Conservation (phyloP, 345 rosid genomes). For the Eucalyptus viminalis region DNA sequence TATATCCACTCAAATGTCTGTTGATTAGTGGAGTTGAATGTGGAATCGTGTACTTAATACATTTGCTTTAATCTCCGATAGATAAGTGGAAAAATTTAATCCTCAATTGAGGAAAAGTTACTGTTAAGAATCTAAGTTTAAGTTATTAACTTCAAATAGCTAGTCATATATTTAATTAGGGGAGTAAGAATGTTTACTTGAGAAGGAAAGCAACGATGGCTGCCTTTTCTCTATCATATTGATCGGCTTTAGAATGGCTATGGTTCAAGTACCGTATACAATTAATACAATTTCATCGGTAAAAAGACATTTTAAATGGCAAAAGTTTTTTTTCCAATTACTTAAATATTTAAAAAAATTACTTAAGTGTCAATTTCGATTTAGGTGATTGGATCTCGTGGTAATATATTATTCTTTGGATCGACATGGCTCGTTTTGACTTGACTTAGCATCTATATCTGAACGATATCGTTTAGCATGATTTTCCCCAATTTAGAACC, state of each 20-base stretch:
- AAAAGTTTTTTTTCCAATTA: fast-evolving
- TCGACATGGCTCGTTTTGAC: too few relatives aligned
- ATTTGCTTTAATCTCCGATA: not conserved
- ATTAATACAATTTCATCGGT: not conserved
- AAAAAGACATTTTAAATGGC: not conserved
- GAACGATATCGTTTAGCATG: too few relatives aligned
- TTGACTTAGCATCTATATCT: not conserved
- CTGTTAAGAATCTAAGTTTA: not conserved
- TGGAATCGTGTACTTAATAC: not conserved
- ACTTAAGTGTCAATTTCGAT: too few relatives aligned
- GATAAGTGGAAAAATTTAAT: not conserved
- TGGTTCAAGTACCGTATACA: too few relatives aligned
- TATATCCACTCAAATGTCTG: not conserved
- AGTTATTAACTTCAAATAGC: not conserved
- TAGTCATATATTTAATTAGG: not conserved
- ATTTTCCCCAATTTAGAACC: not conserved
- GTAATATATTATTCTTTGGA: too few relatives aligned
- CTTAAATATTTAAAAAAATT: too few relatives aligned
- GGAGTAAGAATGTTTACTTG: not conserved
- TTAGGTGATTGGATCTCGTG: too few relatives aligned
- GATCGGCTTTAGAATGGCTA: not conserved
- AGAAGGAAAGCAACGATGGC: not conserved
- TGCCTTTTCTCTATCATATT: not conserved
- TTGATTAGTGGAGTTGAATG: not conserved
- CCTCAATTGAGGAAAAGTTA: not conserved